Evolutionary conservation across 1,284 basidiomycete species (phyloP).

Genomic region (Puccinia novopanici): DNA sequence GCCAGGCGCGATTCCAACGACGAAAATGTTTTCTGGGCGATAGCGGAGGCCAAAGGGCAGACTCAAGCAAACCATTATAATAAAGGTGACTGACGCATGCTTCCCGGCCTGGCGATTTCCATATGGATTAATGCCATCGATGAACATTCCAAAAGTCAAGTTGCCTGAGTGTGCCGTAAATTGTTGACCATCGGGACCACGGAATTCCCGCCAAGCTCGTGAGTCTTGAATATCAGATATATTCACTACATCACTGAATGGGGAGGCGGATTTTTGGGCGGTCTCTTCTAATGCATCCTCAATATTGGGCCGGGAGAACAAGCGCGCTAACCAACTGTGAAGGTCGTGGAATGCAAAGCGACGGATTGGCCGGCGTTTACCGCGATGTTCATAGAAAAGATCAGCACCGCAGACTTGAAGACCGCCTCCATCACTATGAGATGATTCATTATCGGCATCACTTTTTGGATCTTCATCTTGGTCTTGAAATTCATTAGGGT

Average conservation of each 20-base stretch:
- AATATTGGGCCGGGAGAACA: conserved; percentile 8
- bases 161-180: not conserved
- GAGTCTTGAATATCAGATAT: too few relatives aligned
- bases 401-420: not conserved
- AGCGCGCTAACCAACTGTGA: conserved; percentile 22
- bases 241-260: not conserved
- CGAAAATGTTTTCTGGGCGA: conserved; percentile 60
- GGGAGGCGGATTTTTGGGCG: not conserved
- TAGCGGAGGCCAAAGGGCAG: too few relatives aligned
- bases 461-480: conserved; percentile 6
- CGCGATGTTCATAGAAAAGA: not conserved
- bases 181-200: conserved; percentile 13
- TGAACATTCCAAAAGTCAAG: conserved; percentile 1
- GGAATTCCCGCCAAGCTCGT: conserved; percentile 36
- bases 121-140: too few relatives aligned
- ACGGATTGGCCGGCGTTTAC: not conserved
- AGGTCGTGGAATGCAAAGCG: conserved; percentile 17
- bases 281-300: conserved; percentile 12
- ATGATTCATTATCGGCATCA: not conserved
- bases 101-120: too few relatives aligned
- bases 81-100: too few relatives aligned
- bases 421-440: not conserved
- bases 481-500: not conserved
- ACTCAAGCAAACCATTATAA: too few relatives aligned
- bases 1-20: conserved; percentile 60